Evolutionary conservation across 2,329 filamentous ascomycete species (phyloP), one percentile per base, ranked within the genome.

Genomic region (Hyphodiscus sp.): DNA sequence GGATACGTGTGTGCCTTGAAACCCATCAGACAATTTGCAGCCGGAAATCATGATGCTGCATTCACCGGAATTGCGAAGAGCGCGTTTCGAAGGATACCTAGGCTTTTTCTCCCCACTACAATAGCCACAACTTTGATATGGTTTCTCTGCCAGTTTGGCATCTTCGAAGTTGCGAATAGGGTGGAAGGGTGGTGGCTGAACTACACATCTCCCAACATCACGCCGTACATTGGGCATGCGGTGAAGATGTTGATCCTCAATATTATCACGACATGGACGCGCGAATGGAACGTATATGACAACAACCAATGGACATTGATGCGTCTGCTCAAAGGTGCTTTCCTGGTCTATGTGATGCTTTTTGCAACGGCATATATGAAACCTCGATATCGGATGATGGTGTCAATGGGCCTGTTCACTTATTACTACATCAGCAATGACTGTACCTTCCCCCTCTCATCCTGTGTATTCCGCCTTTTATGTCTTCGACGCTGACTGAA

Each of bases 1-100:
- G 81, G 81, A 53, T 85, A 83, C 61, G 81, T 84, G 49, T 84
- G 82, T 68, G 77, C 79, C 2, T 73, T 84, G 50, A 83, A 83
- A 62, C 79, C 81, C 16, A 75, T 85, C 55, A 74, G 75, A 51
- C 75, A 79, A 49, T 77, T 73, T 62, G 75, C 78, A 50, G 70
- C 76, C 30, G 80, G 79, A 49, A 74, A 79, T 59, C 73, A 75
- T 52, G 74, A 79, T 43, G 73, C 72, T 1, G 79, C 80, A 13
- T 77, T 81, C 58, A 70, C 65, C 19, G 74, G 76, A 41, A 74
- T 85, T 57, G 75, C 78, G 53, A 76, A 75, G 58, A 81, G 79
- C 15, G 77, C 80, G 0, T 77, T 85, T 57, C 75, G 80, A 38
- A 76, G 82, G 41, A 74, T 81, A 2, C 79, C 80, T 18, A 72